Evolutionary conservation across 345 rosid genomes (phyloP), one percentile per base, ranked within the genome.

Genomic region (Carallia pectinifolia): DNA sequence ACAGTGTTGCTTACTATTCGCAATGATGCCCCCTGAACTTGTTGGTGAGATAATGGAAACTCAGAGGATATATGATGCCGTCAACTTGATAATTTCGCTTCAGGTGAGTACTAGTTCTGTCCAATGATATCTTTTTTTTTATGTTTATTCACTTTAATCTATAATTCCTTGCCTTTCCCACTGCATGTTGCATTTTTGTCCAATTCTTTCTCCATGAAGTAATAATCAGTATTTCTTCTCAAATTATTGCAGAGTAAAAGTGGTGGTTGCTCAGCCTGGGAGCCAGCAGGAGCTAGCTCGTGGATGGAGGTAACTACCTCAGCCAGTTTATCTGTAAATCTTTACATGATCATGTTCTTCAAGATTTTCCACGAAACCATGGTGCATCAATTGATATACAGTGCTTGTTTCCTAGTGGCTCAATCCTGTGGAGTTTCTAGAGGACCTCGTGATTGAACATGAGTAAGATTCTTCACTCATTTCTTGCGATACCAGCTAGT

Each of bases 191-290:
- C 13, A 18, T 12, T 3, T 39, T 39, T 39, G 1, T 6, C 1
- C 10, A 4, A 4, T 27, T 44, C 12, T 44, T 44, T 44, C 1
- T 10, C 50, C 50, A 10, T 12, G 17, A 10, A 44, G 50, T 12
- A 44, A 44, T 12, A 44, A 12, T 44, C 5, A 44, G 16, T 13
- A 27, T 18, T 47, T 61, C 13, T 4, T n/a, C 36, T 1, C 17
- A 64, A n/a, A 29, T 60, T 61, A 6, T 61, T 71, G 50, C 52
- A 85, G 87, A 78, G 76, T 59, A 40, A 67, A 68, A 80, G 64
- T 70, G 87, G 87, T 15, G 89, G 87, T 33, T 23, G 68, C 53
- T 68, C 85, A 29, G 74, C 80, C 2, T 82, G 83, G 86, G 83
- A 82, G 36, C 75, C 65, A 12, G 77, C 74, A 13, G 64, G 77